These are phyloP conservation scores for Amborella trichopoda DNA, from an alignment of 164 flowering plant genomes.

Conservation along the genomic window DNA sequence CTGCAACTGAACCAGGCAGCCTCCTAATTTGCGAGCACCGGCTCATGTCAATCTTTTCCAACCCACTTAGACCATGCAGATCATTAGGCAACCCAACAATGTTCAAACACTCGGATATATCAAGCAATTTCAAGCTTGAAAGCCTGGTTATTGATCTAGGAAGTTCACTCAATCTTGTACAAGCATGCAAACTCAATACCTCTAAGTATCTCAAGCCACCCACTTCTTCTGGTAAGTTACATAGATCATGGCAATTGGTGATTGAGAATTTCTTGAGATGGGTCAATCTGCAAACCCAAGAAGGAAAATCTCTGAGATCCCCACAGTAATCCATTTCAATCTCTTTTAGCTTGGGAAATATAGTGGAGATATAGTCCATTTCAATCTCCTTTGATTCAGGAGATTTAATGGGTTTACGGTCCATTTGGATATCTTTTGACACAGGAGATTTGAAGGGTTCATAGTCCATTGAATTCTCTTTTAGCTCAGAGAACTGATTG, in stretches of 20 bases:
- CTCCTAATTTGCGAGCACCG: constrained; percentile 37
- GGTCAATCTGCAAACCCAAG: constrained; percentile 28
- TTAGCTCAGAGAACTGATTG: constrained; percentile 35
- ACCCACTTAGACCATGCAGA: constrained; percentile 25
- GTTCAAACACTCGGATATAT: constrained; percentile 60
- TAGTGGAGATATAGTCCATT: no score
- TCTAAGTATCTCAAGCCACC: constrained; percentile 29
- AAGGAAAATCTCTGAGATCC: constrained; percentile 39
- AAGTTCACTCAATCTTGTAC: constrained; percentile 38
- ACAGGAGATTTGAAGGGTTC: no score
- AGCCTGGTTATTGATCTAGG: constrained; percentile 40
- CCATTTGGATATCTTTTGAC: no score
- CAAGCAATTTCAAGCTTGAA: constrained; percentile 34
- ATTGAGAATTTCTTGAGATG: constrained; percentile 40
- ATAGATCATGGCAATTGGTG: constrained; percentile 59
- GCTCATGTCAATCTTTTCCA: constrained; percentile 81
- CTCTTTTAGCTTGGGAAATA: constrained; percentile 48
- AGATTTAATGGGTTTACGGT: no score
- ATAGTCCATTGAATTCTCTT: constrained; percentile 61
- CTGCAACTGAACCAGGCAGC: constrained; percentile 32
- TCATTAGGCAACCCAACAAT: constrained; percentile 49
- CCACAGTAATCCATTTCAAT: constrained; percentile 67
- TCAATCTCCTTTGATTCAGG: no score
- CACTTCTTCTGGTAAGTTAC: constrained; percentile 33
- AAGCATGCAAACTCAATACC: constrained; percentile 47